A percentile compares a stretch with the other conserved stretches of the same genome.
phyloP scores from a whole-genome alignment of 2,329 filamentous ascomycete species.

The Penicillium expansum region DNA sequence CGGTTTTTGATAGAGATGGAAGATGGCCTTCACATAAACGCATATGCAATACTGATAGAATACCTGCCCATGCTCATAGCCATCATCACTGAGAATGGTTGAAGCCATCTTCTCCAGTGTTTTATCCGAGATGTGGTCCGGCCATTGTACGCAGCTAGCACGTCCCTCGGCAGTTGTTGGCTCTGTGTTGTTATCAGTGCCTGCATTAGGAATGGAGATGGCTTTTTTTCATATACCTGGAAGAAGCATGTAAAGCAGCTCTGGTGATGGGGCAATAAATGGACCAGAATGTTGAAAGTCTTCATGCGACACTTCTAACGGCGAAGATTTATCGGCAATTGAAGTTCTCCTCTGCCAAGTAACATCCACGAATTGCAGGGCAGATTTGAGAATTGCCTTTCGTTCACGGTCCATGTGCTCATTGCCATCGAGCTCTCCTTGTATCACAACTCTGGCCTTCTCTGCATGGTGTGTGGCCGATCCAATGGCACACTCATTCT shows the following conservation, averaged over 20 bases:
- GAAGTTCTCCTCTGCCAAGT: constrained; percentile 10
- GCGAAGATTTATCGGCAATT: neutral
- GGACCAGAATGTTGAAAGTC: constrained; percentile 3
- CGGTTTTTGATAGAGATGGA: constrained; percentile 16
- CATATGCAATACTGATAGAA: constrained; percentile 28
- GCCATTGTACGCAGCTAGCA: constrained; percentile 20
- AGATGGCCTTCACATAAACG: constrained; percentile 26
- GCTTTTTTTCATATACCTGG: constrained; percentile 5
- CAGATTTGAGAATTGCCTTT: constrained; percentile 21
- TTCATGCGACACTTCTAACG: neutral
- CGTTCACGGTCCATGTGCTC: constrained; percentile 18
- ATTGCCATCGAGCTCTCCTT: constrained; percentile 22
- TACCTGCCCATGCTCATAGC: constrained; percentile 10
- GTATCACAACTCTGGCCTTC: constrained; percentile 25
- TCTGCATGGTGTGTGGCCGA: constrained; percentile 25
- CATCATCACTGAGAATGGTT: constrained; percentile 12
- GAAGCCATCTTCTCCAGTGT: constrained; percentile 22
- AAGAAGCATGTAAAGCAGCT: constrained; percentile 28
- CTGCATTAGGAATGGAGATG: neutral
- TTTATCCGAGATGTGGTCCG: constrained; percentile 27
- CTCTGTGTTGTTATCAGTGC: constrained; percentile 9
- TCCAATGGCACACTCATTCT: constrained; percentile 7
- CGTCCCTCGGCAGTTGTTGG: neutral
- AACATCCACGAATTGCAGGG: constrained; percentile 21
- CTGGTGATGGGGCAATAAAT: constrained; percentile 19